Evolutionary conservation across 1,284 basidiomycete genomes (phyloP), one percentile per base, ranked within the genome.

Genomic region (Prillingera fragicola): DNA sequence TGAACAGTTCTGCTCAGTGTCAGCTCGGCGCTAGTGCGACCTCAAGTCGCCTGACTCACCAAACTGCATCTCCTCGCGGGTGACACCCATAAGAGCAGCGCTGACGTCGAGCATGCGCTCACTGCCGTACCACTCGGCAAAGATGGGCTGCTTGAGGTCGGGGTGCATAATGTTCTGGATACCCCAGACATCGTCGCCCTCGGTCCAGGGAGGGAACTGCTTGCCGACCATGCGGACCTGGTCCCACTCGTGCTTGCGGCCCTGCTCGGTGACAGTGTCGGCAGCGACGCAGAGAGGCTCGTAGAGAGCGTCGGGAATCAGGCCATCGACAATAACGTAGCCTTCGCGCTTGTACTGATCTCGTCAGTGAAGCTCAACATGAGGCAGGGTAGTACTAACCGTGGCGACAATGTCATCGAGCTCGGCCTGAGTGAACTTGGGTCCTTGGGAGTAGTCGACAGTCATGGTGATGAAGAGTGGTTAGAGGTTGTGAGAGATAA

Each of bases 151-250:
- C 0, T 67, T 71, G 1, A 87, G 74, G 31, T 77, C 80, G 1
- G 83, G 84, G 57, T 87, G 83, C 84, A 87, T 85, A 35, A 84
- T 64, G 59, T 86, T 83, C 57, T 86, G 84, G 8, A 85, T 80
- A 2, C 85, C 85, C 85, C 86, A 88, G 4, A 80, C 80, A 64
- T 87, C 51, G 38, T 77, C 68, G 26, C 74, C 74, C 24, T 77
- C 70, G 38, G 76, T 79, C 59, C 77, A 88, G 0, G 86, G 86
- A 1, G 87, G 86, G 55, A 88, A 89, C 61, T 86, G 84, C 51
- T 82, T 83, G 12, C 87, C 86, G 12, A 89, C 84, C 1, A 81
- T 80, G 33, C 86, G 78, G 2, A 82, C 74, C 54, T 84, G 75
- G 0, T 77, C 71, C 87, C 85, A 89, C 8, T 68, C 52, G 4